Conservation (phyloP, 306 rosid genomes). For the Styphnolobium japonicum region DNA sequence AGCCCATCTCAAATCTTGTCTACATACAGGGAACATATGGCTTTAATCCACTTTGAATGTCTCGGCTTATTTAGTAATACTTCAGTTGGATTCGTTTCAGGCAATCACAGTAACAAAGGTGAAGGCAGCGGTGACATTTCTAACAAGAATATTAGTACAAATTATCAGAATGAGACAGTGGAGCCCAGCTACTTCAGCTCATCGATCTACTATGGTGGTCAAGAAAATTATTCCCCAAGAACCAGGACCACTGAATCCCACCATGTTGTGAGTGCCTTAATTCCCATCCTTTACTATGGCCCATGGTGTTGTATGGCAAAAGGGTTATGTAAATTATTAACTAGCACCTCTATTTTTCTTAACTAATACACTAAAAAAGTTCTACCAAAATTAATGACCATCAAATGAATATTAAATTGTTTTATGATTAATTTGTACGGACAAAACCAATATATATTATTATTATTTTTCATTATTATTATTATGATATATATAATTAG, state of each 20-base stretch:
- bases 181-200: constrained; percentile 79
- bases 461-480: too few relatives aligned
- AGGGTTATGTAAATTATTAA: background rate
- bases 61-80: constrained; percentile 30
- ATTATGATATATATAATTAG: too few relatives aligned
- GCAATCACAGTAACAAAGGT: constrained; percentile 37
- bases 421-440: background rate
- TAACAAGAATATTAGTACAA: constrained; percentile 38
- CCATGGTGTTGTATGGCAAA: background rate
- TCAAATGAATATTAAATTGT: background rate
- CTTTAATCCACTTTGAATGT: constrained; percentile 15
- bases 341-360: background rate
- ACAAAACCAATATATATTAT: too few relatives aligned
- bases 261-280: constrained; percentile 47
- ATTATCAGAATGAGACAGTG: constrained; percentile 52
- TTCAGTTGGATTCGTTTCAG: constrained; percentile 34
- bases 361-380: too few relatives aligned
- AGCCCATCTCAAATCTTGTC: constrained; percentile 29
- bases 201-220: constrained; percentile 91
- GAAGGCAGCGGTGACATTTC: constrained; percentile 39
- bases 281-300: constrained; percentile 37
- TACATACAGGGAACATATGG: constrained; percentile 12
- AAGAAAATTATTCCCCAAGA: constrained; percentile 78
- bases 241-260: constrained; percentile 59
- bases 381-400: background rate